Conservation (phyloP, 2,329 filamentous ascomycete genomes). For the Lanzia echinophila region DNA sequence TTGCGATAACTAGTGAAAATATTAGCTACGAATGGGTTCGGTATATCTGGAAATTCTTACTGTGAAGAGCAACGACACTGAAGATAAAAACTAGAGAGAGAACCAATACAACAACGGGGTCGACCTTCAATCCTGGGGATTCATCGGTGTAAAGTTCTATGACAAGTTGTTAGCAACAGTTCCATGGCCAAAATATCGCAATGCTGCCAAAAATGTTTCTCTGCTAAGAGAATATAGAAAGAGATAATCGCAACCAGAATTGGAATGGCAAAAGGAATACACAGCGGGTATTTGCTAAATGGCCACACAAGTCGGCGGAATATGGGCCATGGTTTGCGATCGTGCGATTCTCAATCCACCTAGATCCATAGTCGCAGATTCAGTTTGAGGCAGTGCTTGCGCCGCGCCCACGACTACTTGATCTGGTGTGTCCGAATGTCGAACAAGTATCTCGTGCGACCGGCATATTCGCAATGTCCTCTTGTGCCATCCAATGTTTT, state of each 20-base stretch:
- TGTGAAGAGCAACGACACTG: constrained; percentile 93
- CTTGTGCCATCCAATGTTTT: neutral
- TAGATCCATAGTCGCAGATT: no score
- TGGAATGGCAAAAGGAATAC: no score
- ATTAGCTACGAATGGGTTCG: constrained; percentile 1
- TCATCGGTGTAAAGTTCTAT: constrained; percentile 94
- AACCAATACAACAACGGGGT: constrained; percentile 94
- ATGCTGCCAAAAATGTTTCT: neutral
- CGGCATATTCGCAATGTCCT: no score
- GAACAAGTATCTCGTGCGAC: neutral
- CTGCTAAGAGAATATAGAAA: neutral
- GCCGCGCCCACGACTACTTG: no score
- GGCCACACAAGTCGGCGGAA: no score
- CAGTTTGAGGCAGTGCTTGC: no score
- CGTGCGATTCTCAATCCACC: no score
- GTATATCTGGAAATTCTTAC: constrained; percentile 48
- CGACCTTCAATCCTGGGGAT: constrained; percentile 93
- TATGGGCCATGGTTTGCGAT: no score
- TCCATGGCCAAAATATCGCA: neutral
- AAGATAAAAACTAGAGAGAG: constrained; percentile 98
- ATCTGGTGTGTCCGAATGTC: no score
- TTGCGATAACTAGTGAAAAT: constrained; percentile 70
- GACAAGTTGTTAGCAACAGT: constrained; percentile 9
- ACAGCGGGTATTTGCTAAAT: no score
- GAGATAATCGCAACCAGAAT: no score